Evolutionary conservation across 371 early-diverging fungal genomes (phyloP).

Genomic region (Syncephalastrum racemosum): DNA sequence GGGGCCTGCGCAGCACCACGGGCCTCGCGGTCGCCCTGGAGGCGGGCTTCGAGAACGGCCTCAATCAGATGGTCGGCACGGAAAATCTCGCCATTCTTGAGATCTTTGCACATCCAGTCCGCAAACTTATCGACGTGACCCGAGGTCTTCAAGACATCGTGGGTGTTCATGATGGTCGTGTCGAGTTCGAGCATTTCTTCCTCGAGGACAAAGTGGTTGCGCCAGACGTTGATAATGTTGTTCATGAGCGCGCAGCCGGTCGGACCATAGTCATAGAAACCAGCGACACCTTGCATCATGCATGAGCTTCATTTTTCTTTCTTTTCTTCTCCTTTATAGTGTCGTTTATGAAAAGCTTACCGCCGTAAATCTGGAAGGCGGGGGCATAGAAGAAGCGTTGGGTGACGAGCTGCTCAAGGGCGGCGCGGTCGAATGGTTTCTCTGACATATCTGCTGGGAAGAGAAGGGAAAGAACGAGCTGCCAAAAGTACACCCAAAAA

Average conservation of each 20-base stretch:
- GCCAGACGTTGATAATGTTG: conserved; percentile 93
- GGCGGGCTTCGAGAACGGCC: conserved; percentile 85
- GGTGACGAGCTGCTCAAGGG: conserved; percentile 73
- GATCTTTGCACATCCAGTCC: conserved; percentile 98
- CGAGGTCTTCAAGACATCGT: conserved; percentile 97
- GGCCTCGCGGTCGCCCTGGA: conserved; percentile 81
- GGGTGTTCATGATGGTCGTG: conserved; percentile 96
- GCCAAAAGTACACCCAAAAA: too few relatives aligned
- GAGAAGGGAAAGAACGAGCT: too few relatives aligned
- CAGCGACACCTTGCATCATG: conserved; percentile 79
- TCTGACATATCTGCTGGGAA: background rate
- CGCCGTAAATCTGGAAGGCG: conserved; percentile 92
- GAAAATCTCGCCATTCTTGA: conserved; percentile 93
- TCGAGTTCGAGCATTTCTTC: conserved; percentile 99
- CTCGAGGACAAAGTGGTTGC: conserved; percentile 97
- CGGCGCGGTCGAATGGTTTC: conserved; percentile 58
- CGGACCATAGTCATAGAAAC: conserved; percentile 99
- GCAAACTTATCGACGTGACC: conserved; percentile 99
- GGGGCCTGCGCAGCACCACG: conserved; percentile 46
- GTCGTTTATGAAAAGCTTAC: conserved; percentile 38
- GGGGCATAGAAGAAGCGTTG: conserved; percentile 98
- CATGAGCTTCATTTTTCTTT: background rate
- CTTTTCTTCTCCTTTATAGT: background rate
- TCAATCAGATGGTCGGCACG: conserved; percentile 99
- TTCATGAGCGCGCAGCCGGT: conserved; percentile 94